Evolutionary conservation across 2,329 filamentous ascomycete species (phyloP).

Genomic region (Trichoderma sp.): DNA sequence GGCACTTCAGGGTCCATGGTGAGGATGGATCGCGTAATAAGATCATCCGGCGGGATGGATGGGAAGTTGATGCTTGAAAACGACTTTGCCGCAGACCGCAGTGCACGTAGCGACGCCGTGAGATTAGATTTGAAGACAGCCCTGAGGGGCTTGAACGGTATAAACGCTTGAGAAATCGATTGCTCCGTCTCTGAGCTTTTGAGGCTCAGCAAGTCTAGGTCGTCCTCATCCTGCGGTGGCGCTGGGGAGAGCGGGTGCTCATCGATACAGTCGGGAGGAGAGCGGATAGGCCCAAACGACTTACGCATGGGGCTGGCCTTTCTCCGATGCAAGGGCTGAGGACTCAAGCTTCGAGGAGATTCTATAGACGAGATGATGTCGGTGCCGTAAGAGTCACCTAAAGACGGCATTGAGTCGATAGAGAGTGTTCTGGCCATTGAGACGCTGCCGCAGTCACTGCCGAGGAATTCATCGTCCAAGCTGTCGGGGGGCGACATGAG

Average conservation of each 20-base stretch:
- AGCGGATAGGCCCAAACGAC: constrained; percentile 57
- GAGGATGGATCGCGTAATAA: constrained; percentile 67
- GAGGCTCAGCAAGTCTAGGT: constrained; percentile 25
- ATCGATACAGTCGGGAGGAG: constrained; percentile 54
- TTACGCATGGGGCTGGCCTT: constrained; percentile 46
- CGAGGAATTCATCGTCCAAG: constrained; percentile 50
- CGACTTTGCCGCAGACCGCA: constrained; percentile 65
- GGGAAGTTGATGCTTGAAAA: constrained; percentile 64
- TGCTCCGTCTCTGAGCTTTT: constrained; percentile 30
- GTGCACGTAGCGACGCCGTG: constrained; percentile 64
- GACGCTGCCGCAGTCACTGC: constrained; percentile 50
- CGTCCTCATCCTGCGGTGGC: constrained; percentile 38
- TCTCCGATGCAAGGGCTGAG: constrained; percentile 34
- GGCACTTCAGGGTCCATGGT: constrained; percentile 67
- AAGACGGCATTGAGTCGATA: constrained; percentile 62
- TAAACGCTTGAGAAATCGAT: constrained; percentile 39
- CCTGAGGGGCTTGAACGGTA: constrained; percentile 52
- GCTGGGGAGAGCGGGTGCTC: constrained; percentile 53
- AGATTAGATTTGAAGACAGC: constrained; percentile 69
- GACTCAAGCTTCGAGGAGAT: constrained; percentile 48
- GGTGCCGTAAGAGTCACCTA: constrained; percentile 57
- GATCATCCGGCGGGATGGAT: constrained; percentile 66
- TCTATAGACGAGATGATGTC: constrained; percentile 52
- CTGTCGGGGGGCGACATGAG: constrained; percentile 64
- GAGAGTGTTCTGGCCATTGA: constrained; percentile 57